Base-by-base conservation (phyloP, 2,329 filamentous ascomycete species). In the Beauveria varroae region DNA sequence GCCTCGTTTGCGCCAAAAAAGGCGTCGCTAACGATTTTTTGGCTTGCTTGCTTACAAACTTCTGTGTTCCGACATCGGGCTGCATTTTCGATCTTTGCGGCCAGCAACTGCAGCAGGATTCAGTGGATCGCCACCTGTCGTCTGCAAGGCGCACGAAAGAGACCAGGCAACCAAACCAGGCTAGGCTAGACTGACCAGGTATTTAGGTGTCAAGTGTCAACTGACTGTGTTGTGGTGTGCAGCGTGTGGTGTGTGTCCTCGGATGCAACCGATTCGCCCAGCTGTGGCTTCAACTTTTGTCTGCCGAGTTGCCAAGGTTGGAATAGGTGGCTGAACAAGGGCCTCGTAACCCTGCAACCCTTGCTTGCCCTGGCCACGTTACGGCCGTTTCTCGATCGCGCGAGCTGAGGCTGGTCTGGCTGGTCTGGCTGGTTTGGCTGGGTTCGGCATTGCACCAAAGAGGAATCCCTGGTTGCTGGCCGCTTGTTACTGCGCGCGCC, bases 21-120 rank as follows among this genome's bases (percentile, higher is more conserved):
- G 34, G 12, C 12, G 14, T 37, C 30, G 34, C 34, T 37, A 37
- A 37, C 34, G 3, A 14, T 14, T 14, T 14, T 37, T 37, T 37
- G 34, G 34, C 34, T 37, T 37, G 34, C 34, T 26, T 57, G 54
- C 41, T 57, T 16, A 57, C 28, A 37, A 37, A 37, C 34, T 37
- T 37, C 12, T 37, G 34, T 37, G 12, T n/a, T 26, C 55, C 55
- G 44, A 57, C 55, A 57, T 57, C 55, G 44, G 55, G 55, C 50
- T 18, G 47, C n/a, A 20, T 50, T 30, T 28, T 46, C 10, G 3
- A 44, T 20, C 14, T 37, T 34, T 34, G 30, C 30, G 30, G 30
- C 30, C 30, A 34, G 30, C 12, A 37, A 14, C 34, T 37, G 34
- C 34, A 37, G 34, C 12, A 37, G 12, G 6, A 1, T 37, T 14